Base-by-base conservation (phyloP, 345 rosid genomes). In the Eucalyptus urophylla region DNA sequence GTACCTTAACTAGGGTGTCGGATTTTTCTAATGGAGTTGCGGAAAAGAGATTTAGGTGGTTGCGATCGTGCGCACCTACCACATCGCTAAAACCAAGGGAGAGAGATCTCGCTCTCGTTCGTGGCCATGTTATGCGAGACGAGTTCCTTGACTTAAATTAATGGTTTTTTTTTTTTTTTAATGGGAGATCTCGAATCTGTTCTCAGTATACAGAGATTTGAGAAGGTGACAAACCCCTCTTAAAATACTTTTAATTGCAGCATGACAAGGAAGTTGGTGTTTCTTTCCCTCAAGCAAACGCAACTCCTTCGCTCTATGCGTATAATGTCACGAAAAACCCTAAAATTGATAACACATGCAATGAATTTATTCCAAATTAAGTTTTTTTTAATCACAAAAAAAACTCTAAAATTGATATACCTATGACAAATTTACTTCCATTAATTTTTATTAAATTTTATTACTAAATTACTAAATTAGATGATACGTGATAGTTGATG, bases 281-380 rank as follows among this genome's bases (percentile, higher is more conserved):
- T 86, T 86, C 56, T 14, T 86, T 86, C 87, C 56, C 87, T 86
- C 56, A 86, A 86, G 87, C 54, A 86, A 86, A 14, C 54, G 87
- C 33, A 49, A 47, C 21, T 86, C 21, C 21, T 49, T 17, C 27
- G 3, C 24, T 37, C 49, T 53, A 53, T 53, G 56, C 9, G 0
- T 53, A 17, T 53, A 53, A 53, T 51, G 22, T 17, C 56, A 53
- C 56, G 56, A 53, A 53, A 51, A 53, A 53, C 24, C 56, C 56
- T 53, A 53, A 53, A 53, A 53, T 2, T 21, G 5, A 53, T 53
- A 51, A 53, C 58, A 53, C 11, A 2, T 53, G 5, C 22, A 53
- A 53, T 53, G 10, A 53, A 53, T 53, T 53, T 53, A 53, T 5
- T 7, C 11, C 0, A 53, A 53, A 53, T 0, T 19, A 53, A 19